These are phyloP conservation scores for Saksenaea oblongispora DNA, from an alignment of 371 early-diverging fungal genomes.

Conservation along the genomic window DNA sequence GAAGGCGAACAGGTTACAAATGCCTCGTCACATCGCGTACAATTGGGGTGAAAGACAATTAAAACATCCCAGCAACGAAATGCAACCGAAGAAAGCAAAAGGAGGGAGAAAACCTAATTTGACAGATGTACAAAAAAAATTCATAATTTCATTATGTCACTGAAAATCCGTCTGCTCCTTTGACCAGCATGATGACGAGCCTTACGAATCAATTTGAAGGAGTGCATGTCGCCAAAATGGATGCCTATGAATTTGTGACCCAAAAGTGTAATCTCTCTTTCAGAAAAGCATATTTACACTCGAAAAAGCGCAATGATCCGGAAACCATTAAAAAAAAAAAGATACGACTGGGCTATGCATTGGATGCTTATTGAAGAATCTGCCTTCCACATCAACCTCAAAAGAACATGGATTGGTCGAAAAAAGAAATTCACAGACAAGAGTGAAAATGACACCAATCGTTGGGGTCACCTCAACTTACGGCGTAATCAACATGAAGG, in stretches of 20 bases:
- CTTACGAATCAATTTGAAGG: not conserved
- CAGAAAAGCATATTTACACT: not conserved
- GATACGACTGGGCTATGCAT: not conserved
- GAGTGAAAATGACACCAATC: too few species aligned
- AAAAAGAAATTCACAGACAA: too few species aligned
- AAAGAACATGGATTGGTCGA: too few species aligned
- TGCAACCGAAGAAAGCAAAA: slow-evolving; percentile 4
- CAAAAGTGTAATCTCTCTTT: not conserved
- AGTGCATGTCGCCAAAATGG: not conserved
- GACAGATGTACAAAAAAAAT: not conserved
- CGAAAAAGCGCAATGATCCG: not conserved
- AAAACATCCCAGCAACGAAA: slow-evolving; percentile 3
- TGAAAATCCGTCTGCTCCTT: not conserved
- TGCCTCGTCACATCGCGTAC: not conserved
- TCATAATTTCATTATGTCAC: not conserved
- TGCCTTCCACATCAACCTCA: too few species aligned
- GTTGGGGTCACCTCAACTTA: too few species aligned
- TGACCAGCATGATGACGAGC: not conserved
- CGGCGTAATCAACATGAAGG: too few species aligned
- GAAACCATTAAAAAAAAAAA: not conserved
- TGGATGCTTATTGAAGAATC: too few species aligned
- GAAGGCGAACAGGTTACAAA: too few species aligned
- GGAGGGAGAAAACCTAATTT: not conserved
- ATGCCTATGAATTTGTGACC: not conserved
- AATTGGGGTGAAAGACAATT: too few species aligned